Evolutionary conservation across 1,284 basidiomycete species (phyloP).

Genomic region (Trametes pubescens): DNA sequence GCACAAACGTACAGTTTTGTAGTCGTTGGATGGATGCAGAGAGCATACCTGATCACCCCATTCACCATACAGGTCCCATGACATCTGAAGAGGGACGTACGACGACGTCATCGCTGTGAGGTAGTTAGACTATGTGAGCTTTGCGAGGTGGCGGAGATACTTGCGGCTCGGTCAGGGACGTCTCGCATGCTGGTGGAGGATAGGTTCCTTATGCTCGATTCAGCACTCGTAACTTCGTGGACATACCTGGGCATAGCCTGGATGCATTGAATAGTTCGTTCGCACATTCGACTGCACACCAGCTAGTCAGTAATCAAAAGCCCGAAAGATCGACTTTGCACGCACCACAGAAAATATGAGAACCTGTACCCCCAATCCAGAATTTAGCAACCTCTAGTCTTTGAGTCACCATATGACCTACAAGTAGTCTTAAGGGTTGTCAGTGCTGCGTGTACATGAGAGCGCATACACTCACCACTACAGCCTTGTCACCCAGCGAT

Average conservation of each 20-base stretch:
- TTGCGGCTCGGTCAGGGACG: conserved; percentile 78
- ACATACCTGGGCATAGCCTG: conserved; percentile 73
- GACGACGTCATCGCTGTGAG: conserved; percentile 79
- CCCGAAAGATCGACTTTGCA: conserved; percentile 4
- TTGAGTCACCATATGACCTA: conserved; percentile 37
- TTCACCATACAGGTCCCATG: neutral
- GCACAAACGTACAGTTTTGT: conserved; percentile 71
- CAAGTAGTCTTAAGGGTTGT: conserved; percentile 43
- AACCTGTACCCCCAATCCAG: conserved; percentile 51
- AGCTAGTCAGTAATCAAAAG: neutral
- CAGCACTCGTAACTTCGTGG: neutral
- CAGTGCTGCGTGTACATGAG: neutral
- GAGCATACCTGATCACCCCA: conserved; percentile 68
- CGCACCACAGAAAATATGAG: conserved; percentile 85
- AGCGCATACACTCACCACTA: conserved; percentile 64
- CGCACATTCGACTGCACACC: conserved; percentile 74
- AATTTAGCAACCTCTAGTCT: too few relatives aligned
- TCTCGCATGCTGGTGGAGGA: conserved; percentile 71
- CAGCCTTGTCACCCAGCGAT: conserved; percentile 75
- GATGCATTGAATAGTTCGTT: conserved; percentile 81
- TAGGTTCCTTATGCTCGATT: conserved; percentile 20
- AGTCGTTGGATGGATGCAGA: conserved; percentile 83
- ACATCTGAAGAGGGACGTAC: conserved; percentile 46
- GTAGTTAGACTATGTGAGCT: neutral
- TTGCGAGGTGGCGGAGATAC: conserved; percentile 39